Evolutionary conservation across 768 basidiomycete genomes (phyloP), one percentile per base, ranked within the genome.

Genomic region (Naganishia kalamii): DNA sequence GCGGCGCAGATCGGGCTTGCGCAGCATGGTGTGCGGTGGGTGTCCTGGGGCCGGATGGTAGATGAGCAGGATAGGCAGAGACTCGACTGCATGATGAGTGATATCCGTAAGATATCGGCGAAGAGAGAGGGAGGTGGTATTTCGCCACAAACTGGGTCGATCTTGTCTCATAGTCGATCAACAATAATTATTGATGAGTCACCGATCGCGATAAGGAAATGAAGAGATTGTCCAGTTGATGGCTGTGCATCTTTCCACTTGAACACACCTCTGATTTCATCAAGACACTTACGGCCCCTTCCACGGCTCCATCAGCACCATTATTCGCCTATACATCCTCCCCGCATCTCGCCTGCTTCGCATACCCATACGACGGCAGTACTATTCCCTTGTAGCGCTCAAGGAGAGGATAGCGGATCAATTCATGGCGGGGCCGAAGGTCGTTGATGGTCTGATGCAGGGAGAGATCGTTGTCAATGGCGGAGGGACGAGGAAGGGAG

Each of bases 21-120:
- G 66, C 76, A 77, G 62, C 76, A 77, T 19, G 74, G 71, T 4
- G 76, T 72, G 47, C 68, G 49, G 68, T 70, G 41, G 21, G 43
- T 32, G 33, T 63, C 48, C 41, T 50, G 37, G n/a, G 23, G 12
- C 23, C 29, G 29, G 10, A 32, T 19, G 50, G 51, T 19, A n/a
- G 51, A 19, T 10, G 51, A 52, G 32, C 51, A 52, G 51, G 51
- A 33, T 8, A 52, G 32, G 32, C 51, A 52, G 11, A 23, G 27
- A 40, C 8, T 40, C 37, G 37, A 40, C 37, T 40, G 37, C 17
- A 40, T 8, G 17, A 17, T 8, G 37, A 17, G 37, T 40, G 37
- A 8, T 8, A 40, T 40, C 37, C 17, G 37, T 8, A 40, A 40
- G 37, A 8, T 40, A 40, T 40, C 17, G n/a, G n/a, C n/a, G n/a